A percentile compares a stretch with the other conserved stretches of the same genome.
Evolutionary conservation across 345 rosid species (phyloP).

Genomic region (Bruguiera gymnorhiza): DNA sequence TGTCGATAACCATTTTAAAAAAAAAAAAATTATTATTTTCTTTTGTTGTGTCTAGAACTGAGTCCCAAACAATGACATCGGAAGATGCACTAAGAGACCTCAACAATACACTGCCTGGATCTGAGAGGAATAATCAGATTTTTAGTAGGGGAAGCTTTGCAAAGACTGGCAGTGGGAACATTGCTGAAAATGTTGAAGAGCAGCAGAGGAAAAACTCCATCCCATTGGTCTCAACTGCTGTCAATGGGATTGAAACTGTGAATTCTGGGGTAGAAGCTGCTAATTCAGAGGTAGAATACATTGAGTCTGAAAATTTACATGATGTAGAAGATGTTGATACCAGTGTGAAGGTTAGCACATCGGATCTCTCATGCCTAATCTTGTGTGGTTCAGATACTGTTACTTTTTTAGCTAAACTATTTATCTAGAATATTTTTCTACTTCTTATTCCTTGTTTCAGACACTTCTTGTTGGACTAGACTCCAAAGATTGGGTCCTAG

Average conservation of each 20-base stretch:
- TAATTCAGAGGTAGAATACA: constrained; percentile 71
- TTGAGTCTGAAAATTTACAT: constrained; percentile 69
- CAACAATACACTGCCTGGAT: constrained; percentile 51
- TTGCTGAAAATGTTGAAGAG: constrained; percentile 53
- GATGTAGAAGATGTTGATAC: constrained; percentile 68
- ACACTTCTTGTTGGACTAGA: constrained; percentile 1
- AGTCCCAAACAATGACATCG: constrained; percentile 46
- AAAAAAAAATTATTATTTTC: neutral
- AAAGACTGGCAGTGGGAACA: constrained; percentile 47
- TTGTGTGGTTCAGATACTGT: neutral
- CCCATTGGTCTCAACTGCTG: constrained; percentile 33
- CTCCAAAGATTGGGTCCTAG: constrained; percentile 11
- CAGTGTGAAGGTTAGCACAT: constrained; percentile 49
- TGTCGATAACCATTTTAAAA: neutral
- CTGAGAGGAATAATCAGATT: constrained; percentile 57
- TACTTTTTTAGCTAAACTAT: constrained; percentile 8
- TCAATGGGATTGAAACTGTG: constrained; percentile 41
- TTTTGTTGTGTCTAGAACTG: constrained; percentile 21
- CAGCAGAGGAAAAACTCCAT: constrained; percentile 30
- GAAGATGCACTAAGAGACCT: constrained; percentile 66
- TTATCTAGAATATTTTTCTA: neutral
- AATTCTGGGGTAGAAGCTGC: constrained; percentile 46
- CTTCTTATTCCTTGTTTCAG: neutral
- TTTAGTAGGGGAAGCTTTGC: constrained; percentile 48
- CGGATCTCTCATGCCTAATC: neutral